Evolutionary conservation across 2,329 filamentous ascomycete genomes (phyloP), one percentile per base, ranked within the genome.

Genomic region (Leptographium radiaticola): DNA sequence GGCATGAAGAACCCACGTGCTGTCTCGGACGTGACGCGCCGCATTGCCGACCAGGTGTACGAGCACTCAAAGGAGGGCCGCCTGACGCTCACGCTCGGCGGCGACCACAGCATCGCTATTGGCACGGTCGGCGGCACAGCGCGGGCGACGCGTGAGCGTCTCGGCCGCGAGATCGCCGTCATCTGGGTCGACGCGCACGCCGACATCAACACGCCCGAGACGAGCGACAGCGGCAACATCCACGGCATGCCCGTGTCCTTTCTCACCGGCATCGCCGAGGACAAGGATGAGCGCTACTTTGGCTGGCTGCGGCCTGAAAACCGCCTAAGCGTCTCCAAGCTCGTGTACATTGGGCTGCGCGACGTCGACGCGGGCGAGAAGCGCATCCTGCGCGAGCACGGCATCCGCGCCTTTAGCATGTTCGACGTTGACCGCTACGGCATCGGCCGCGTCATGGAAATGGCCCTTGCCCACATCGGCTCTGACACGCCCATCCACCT

Each of bases 101-200:
- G 93, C 53, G 93, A 98, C 72, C 93, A 98, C 75, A 89, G 84
- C 59, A 94, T 98, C 65, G 93, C 93, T 58, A 94, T 98, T 62
- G 93, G 93, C 58, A 95, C 89, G 49, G 82, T 98, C 62, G 85
- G 86, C 33, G 93, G 93, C 43, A 88, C 86, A 1, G 87, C 90
- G 39, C 87, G 85, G 72, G 93, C 91, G 0, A 84, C 88, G 43
- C 81, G 87, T 55, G 90, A 98, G 75, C 75, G 91, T 18, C 73
- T 95, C 56, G 81, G 75, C 46, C 78, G 85, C 54, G 91, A 97
- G 63, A 83, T 96, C 58, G 93, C 89, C 13, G 88, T 98, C 55
- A 94, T 98, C 68, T 98, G 93, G 93, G 93, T 98, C 36, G 93
- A 98, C 70, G 93, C 93, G 31, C 93, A 98, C 70, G 86, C 91